These are phyloP conservation scores for Wickerhamomyces hampshirensis DNA, from an alignment of 805 yeast species.

Conservation along the genomic window DNA sequence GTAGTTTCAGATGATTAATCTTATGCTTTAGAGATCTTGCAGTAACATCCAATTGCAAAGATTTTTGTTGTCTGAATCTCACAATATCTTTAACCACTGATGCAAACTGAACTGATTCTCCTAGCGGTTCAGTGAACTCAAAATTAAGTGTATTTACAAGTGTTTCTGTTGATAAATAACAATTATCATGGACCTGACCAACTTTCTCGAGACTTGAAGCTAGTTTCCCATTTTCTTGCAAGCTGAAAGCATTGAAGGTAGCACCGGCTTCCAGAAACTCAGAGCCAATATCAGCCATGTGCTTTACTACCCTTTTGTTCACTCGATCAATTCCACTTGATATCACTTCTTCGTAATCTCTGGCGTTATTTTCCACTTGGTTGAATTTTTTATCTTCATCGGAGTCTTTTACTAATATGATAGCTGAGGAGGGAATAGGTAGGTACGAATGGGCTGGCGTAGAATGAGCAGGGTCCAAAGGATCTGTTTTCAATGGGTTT, in stretches of 20 bases:
- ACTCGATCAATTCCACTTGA: slow-evolving; percentile 49
- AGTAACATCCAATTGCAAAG: slow-evolving; percentile 41
- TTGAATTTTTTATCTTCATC: slow-evolving; percentile 37
- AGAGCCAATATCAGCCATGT: slow-evolving; percentile 46
- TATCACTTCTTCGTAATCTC: slow-evolving; percentile 41
- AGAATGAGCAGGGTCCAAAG: slow-evolving; percentile 52
- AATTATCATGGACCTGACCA: slow-evolving; percentile 82
- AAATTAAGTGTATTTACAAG: slow-evolving; percentile 50
- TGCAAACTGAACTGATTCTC: slow-evolving; percentile 66
- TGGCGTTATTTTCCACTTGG: slow-evolving; percentile 37
- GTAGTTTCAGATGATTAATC: slow-evolving; percentile 27
- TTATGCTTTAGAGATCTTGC: slow-evolving; percentile 33
- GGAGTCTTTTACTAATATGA: slow-evolving; percentile 20
- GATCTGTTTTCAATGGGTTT: slow-evolving; percentile 53
- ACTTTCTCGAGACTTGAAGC: slow-evolving; percentile 64
- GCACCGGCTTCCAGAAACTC: slow-evolving; percentile 75
- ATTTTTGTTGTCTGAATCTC: slow-evolving; percentile 49
- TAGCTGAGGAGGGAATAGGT: slow-evolving; percentile 49
- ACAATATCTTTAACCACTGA: slow-evolving; percentile 48
- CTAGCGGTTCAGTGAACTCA: slow-evolving; percentile 62
- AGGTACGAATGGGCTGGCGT: slow-evolving; percentile 56
- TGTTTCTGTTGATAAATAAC: slow-evolving; percentile 45
- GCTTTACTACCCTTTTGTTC: slow-evolving; percentile 48
- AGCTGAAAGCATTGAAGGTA: slow-evolving; percentile 51
- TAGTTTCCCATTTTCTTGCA: slow-evolving; percentile 38